phyloP scores from a whole-genome alignment of 768 basidiomycete species.

The Termitomyces sp. region DNA sequence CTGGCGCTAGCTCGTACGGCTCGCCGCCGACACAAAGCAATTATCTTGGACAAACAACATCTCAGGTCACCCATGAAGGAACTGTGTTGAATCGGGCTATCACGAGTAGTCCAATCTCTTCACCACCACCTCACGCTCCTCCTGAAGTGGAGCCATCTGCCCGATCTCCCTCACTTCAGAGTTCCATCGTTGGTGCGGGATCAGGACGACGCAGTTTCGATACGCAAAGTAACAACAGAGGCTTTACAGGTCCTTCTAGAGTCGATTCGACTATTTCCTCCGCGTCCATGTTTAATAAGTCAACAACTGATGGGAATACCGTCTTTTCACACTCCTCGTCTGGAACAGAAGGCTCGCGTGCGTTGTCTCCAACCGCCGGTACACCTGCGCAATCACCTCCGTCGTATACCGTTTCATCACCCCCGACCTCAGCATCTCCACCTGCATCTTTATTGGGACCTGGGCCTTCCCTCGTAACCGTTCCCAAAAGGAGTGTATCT shows the following conservation, averaged over 20 bases:
- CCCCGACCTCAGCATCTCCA: constrained; percentile 1
- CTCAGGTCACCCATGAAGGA: background rate
- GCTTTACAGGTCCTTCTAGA: constrained; percentile 8
- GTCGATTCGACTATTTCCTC: constrained; percentile 8
- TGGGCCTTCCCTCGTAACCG: constrained; percentile 8
- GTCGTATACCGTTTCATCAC: constrained; percentile 2
- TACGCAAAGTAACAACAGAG: constrained; percentile 12
- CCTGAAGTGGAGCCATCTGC: background rate
- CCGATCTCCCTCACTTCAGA: background rate
- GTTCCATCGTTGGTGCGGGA: background rate
- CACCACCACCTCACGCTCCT: constrained; percentile 10
- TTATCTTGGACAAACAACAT: constrained; percentile 12
- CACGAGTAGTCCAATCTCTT: constrained; percentile 2
- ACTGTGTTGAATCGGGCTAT: constrained; percentile 5
- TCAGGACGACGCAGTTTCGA: constrained; percentile 11
- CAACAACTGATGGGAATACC: constrained; percentile 4
- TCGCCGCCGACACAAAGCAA: constrained; percentile 1
- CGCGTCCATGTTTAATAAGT: background rate
- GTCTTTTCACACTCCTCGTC: constrained; percentile 15
- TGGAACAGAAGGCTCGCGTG: background rate
- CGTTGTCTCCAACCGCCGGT: background rate
- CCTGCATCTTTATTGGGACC: background rate
- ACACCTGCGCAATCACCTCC: constrained; percentile 5
- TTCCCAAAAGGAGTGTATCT: constrained; percentile 15
- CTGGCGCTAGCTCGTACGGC: constrained; percentile 1